Conservation (phyloP, 768 basidiomycete genomes). For the Naganishia randhawae region DNA sequence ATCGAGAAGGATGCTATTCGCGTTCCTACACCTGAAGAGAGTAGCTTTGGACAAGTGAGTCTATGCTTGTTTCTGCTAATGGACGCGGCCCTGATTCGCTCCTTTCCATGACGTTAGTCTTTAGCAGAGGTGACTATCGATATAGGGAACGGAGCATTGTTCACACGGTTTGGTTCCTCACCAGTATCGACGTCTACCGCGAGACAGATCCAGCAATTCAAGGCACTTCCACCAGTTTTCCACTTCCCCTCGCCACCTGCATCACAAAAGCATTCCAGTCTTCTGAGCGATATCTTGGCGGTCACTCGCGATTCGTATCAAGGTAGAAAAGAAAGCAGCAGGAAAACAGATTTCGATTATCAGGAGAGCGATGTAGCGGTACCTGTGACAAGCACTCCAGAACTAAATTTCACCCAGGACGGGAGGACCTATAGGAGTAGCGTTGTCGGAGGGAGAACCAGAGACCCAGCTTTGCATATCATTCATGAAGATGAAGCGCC, state of each 20-base stretch:
- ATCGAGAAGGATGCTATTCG: not conserved
- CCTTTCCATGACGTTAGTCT: not conserved
- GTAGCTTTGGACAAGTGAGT: constrained; percentile 17
- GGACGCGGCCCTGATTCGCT: not conserved
- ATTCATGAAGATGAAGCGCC: constrained; percentile 11
- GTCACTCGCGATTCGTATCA: constrained; percentile 19
- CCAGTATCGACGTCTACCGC: not conserved
- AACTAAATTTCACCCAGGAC: not conserved
- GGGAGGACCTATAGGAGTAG: not conserved
- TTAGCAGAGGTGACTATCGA: constrained; percentile 6
- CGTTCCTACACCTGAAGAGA: not conserved
- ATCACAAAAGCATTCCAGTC: constrained; percentile 25
- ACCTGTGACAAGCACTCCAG: not conserved
- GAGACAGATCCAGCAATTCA: constrained; percentile 11
- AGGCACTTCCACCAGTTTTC: constrained; percentile 2
- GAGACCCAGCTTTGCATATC: constrained; percentile 4
- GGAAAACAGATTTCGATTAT: not conserved
- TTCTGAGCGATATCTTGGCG: constrained; percentile 23
- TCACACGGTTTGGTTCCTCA: not conserved
- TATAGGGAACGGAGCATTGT: not conserved
- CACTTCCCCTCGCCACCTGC: constrained; percentile 26
- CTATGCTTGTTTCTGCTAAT: not conserved
- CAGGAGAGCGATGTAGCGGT: not conserved
- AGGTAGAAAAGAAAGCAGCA: constrained; percentile 2
- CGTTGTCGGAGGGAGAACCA: not conserved